These are phyloP conservation scores for Hyaloperonospora brassicae DNA, from an alignment of 352 stramenopile genomes.

Conservation along the genomic window DNA sequence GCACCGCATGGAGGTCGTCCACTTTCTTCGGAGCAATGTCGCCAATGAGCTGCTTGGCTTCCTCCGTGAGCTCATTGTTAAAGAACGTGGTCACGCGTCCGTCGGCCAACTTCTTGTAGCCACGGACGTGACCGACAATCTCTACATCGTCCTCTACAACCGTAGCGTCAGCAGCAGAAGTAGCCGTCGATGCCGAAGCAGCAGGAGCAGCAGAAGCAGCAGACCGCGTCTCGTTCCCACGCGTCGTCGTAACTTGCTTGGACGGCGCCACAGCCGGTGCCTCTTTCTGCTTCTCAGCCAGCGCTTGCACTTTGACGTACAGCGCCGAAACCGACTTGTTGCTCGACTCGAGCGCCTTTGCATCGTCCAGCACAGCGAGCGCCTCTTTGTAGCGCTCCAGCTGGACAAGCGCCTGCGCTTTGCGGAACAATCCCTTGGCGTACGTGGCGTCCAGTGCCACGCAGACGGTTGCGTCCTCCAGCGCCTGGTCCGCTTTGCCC, in stretches of 20 bases:
- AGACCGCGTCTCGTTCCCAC: constrained; percentile 35
- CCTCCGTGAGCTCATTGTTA: constrained; percentile 96
- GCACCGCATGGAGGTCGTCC: constrained; percentile 53
- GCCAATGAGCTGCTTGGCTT: constrained; percentile 95
- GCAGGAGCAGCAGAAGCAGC: constrained; percentile 8
- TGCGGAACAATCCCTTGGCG: constrained; percentile 80
- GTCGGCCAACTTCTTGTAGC: constrained; percentile 95
- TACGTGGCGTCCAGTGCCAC: constrained; percentile 50
- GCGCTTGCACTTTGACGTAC: constrained; percentile 45
- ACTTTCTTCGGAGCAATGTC: constrained; percentile 91
- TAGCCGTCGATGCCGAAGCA: constrained; percentile 4
- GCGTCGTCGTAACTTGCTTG: constrained; percentile 58
- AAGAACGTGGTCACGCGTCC: constrained; percentile 98
- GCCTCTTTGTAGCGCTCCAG: constrained; percentile 66
- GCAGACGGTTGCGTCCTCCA: constrained; percentile 66
- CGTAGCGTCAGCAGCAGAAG: constrained; percentile 8
- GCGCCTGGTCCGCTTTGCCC: constrained; percentile 54
- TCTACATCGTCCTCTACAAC: constrained; percentile 59
- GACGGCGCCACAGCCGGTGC: constrained; percentile 19
- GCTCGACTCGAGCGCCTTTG: constrained; percentile 51
- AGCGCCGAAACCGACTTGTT: constrained; percentile 72
- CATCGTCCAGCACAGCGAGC: constrained; percentile 48
- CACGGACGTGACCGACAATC: constrained; percentile 61
- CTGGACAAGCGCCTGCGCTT: constrained; percentile 68
- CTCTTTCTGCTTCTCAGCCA: constrained; percentile 56